Conservation (phyloP, 1,139 yeast genomes). For the Candida neerlandica region DNA sequence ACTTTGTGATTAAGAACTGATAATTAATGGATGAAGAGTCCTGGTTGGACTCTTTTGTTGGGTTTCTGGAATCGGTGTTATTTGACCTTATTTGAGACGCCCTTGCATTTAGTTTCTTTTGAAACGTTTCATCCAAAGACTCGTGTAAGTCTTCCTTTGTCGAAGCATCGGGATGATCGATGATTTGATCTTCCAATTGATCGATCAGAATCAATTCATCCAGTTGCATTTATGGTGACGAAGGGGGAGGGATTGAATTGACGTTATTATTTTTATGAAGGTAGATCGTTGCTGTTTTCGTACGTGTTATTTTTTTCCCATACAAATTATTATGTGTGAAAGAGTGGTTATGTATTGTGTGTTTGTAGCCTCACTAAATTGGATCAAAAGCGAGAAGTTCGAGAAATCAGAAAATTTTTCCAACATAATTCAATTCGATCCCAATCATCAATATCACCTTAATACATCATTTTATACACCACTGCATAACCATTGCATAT, state of each 20-base stretch:
- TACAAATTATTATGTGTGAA: neutral
- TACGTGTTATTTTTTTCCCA: neutral
- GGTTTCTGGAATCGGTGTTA: slow-evolving; percentile 15
- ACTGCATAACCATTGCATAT: neutral
- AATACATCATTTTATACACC: neutral
- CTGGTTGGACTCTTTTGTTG: slow-evolving; percentile 11
- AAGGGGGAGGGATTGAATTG: neutral
- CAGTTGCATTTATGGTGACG: slow-evolving; percentile 30
- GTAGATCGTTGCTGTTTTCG: neutral
- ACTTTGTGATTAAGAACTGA: slow-evolving; percentile 37
- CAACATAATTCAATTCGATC: neutral
- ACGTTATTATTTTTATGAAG: neutral
- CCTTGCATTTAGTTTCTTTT: slow-evolving; percentile 45
- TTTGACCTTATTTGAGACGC: slow-evolving; percentile 40
- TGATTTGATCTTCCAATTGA: slow-evolving; percentile 48
- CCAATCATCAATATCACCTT: neutral
- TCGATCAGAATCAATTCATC: slow-evolving; percentile 46
- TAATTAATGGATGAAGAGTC: slow-evolving; percentile 14
- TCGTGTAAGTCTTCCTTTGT: slow-evolving; percentile 36
- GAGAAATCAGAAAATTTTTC: slow-evolving; percentile 1
- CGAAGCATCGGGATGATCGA: slow-evolving; percentile 48
- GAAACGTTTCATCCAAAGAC: slow-evolving; percentile 47
- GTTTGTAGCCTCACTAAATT: neutral
- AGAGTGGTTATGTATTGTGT: neutral
- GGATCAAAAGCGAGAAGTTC: neutral